These are phyloP conservation scores for Ogataea degrootiae DNA, from an alignment of 805 yeast species.

Conservation along the genomic window DNA sequence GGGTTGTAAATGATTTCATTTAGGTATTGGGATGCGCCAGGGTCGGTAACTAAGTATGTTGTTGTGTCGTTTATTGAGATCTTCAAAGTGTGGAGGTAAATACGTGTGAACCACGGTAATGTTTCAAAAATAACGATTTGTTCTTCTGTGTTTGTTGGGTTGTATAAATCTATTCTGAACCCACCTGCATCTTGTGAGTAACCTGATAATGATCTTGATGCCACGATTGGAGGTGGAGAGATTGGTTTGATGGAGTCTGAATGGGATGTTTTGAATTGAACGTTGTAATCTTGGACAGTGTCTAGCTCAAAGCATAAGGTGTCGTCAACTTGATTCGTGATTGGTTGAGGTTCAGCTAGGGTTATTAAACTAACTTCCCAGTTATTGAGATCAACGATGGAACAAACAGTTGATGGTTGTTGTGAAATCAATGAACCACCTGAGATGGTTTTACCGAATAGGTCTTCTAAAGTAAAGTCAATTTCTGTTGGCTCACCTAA, in stretches of 20 bases:
- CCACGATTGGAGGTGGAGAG: conserved; percentile 57
- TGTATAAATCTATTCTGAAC: conserved; percentile 69
- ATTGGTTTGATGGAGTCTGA: conserved; percentile 38
- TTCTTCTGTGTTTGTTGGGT: conserved; percentile 49
- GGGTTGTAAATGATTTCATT: conserved; percentile 62
- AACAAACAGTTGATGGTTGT: conserved; percentile 38
- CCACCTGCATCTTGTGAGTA: conserved; percentile 91
- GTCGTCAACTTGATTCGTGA: not conserved
- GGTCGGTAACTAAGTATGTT: conserved; percentile 19
- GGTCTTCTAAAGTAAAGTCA: conserved; percentile 49
- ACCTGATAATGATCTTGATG: conserved; percentile 85
- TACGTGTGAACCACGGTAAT: conserved; percentile 88
- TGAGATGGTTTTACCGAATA: conserved; percentile 65
- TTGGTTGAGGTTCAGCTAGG: not conserved
- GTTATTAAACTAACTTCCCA: conserved; percentile 38
- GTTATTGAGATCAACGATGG: conserved; percentile 33
- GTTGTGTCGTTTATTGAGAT: conserved; percentile 27
- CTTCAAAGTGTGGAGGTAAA: conserved; percentile 68
- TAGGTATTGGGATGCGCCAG: conserved; percentile 34
- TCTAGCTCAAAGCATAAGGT: conserved; percentile 23
- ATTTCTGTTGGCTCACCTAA: conserved; percentile 43
- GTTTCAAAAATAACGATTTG: conserved; percentile 67
- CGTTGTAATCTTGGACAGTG: conserved; percentile 27
- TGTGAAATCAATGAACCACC: conserved; percentile 62
- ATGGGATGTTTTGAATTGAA: conserved; percentile 40